A percentile compares a stretch with the other conserved stretches of the same genome.
Evolutionary conservation across 2,329 filamentous ascomycete species (phyloP).

Genomic region (Fusarium floridanum): DNA sequence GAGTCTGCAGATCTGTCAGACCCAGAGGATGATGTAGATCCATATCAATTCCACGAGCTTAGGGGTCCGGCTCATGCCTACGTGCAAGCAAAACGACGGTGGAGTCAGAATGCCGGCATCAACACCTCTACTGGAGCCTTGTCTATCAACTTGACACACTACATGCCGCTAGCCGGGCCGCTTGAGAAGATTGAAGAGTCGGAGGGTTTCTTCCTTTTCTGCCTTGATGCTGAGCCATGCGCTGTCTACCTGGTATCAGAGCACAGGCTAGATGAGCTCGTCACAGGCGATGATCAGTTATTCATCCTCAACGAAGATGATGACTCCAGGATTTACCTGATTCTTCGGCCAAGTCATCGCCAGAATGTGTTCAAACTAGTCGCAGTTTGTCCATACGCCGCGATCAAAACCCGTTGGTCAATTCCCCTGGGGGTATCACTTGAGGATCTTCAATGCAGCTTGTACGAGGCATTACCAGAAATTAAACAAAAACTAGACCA

Average conservation of each 20-base stretch:
- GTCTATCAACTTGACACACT: neutral
- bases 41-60: neutral
- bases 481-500: neutral
- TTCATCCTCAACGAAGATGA: neutral
- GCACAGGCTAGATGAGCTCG: neutral
- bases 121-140: neutral
- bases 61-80: neutral
- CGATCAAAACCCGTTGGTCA: neutral
- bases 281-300: neutral
- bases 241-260: neutral
- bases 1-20: neutral
- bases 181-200: neutral
- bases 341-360: neutral
- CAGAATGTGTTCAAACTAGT: neutral
- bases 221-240: neutral
- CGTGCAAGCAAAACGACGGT: neutral
- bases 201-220: neutral
- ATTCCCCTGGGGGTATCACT: neutral
- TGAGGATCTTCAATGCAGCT: neutral
- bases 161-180: neutral
- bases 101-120: neutral
- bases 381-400: neutral
- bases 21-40: neutral
- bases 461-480: neutral
- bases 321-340: neutral